Evolutionary conservation across 257 asterid genomes (phyloP), one percentile per base, ranked within the genome.

Genomic region (Capsicum pubescens): DNA sequence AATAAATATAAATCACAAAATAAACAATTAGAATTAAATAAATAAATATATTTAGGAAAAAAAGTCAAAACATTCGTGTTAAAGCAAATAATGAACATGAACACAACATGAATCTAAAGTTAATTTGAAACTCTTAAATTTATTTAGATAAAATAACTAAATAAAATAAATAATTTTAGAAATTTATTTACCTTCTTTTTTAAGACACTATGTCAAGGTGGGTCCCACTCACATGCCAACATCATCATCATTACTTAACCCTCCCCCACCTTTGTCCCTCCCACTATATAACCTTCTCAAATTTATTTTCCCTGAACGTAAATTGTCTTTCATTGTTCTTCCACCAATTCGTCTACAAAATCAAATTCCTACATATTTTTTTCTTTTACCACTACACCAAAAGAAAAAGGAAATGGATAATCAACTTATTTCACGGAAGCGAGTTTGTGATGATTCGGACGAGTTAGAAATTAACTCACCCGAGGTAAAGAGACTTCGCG

Each of bases 401-500:
- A 26, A 26, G 32, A 26, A 8, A 11, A 9, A 12, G 6, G 2
- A 12, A 16, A 83, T 83, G 85, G 81, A 71, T 26, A 32, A 68
- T 11, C 55, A 83, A 81, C 5, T 48, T 78, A 80, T 12, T 67
- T 46, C 44, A 6, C 86, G 46, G 83, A 93, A 92, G 67, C 80
- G 95, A 39, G 85, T 8, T 5, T 85, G 90, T 0, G 92, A 79
- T 14, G 88, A 81, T 3, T 17, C 86, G 32, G 90, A 17, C n/a
- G 90, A 83, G 84, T 13, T 84, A 11, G 90, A 72, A 1, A 16
- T 83, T 0, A 89, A 89, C 86, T 90, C 89, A 55, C 92, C 93
- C 83, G 94, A 88, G 85, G 95, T 93, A 81, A 93, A 93, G 86
- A 52, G 91, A 83, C 84, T 93, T 76, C 88, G 87, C 79, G 93